A percentile compares a stretch with the other conserved stretches of the same genome.
Conservation (phyloP, 2,329 filamentous ascomycete genomes). For the Fusarium verrucosum region DNA sequence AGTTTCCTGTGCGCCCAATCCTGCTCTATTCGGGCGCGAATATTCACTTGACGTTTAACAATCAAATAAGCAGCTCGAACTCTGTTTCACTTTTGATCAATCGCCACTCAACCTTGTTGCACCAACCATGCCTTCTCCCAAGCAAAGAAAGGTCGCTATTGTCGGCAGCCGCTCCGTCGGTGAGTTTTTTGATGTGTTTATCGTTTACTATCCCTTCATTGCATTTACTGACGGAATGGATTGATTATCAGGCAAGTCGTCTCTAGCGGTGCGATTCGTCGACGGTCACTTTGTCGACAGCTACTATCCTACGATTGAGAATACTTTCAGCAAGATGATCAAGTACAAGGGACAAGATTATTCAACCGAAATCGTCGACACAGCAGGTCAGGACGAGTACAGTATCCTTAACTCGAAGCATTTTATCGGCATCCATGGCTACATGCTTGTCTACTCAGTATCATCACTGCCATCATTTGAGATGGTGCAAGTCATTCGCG, state of each 20-base stretch:
- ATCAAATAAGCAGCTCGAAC: not conserved
- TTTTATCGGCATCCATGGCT: conserved; percentile 98
- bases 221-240: conserved; percentile 9
- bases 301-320: conserved; percentile 99
- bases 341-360: conserved; percentile 93
- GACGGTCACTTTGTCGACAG: conserved; percentile 98
- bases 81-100: conserved; percentile 30
- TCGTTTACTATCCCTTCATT: not conserved
- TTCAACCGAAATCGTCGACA: conserved; percentile 97
- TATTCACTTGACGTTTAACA: conserved; percentile 12
- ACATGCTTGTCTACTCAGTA: conserved; percentile 98
- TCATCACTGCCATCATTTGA: conserved; percentile 93
- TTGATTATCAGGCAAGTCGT: conserved; percentile 82
- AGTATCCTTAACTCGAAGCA: conserved; percentile 98
- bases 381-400: conserved; percentile 98
- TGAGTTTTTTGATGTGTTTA: conserved; percentile 45
- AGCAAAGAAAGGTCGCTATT: conserved; percentile 95
- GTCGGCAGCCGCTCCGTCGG: conserved; percentile 91
- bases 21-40: not conserved
- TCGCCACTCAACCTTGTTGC: conserved; percentile 18
- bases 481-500: conserved; percentile 94
- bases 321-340: conserved; percentile 97
- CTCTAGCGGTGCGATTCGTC: conserved; percentile 94
- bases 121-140: conserved; percentile 61
- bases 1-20: conserved; percentile 18